A percentile compares a stretch with the other conserved stretches of the same genome.
Conservation (phyloP, 2,329 filamentous ascomycete species). For the Neofusicoccum umdonicola region DNA sequence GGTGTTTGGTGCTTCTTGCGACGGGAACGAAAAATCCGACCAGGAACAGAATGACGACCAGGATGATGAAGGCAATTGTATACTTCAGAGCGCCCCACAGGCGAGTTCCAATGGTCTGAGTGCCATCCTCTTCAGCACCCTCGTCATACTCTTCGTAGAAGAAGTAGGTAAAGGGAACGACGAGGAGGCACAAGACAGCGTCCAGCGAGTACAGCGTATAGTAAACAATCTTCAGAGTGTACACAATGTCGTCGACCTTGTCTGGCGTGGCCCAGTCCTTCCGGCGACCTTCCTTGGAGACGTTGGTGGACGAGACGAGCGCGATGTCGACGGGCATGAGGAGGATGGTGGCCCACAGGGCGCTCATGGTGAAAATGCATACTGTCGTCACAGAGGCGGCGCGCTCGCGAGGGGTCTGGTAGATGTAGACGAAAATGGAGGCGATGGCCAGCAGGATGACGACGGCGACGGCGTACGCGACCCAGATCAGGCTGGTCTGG, state of each 20-base stretch:
- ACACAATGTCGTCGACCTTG: constrained; percentile 72
- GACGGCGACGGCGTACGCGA: constrained; percentile 82
- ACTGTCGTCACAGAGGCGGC: constrained; percentile 78
- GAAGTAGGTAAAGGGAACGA: constrained; percentile 96
- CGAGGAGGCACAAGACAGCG: constrained; percentile 79
- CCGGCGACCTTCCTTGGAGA: constrained; percentile 71
- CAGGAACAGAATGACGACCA: constrained; percentile 80
- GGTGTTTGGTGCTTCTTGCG: constrained; percentile 60
- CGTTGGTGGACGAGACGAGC: constrained; percentile 83
- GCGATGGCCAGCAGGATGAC: constrained; percentile 73
- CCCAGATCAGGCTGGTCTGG: constrained; percentile 90
- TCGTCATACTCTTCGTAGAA: constrained; percentile 98
- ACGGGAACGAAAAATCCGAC: constrained; percentile 92
- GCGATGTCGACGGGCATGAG: constrained; percentile 94
- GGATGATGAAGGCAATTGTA: constrained; percentile 76
- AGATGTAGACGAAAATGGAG: constrained; percentile 83
- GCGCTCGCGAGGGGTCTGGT: constrained; percentile 85
- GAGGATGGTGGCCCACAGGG: constrained; percentile 86
- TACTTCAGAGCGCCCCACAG: constrained; percentile 88
- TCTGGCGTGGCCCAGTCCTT: constrained; percentile 93
- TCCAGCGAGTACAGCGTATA: constrained; percentile 91
- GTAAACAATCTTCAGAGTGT: constrained; percentile 83
- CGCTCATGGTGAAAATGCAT: constrained; percentile 81
- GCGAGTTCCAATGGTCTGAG: constrained; percentile 66
- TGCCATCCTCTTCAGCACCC: constrained; percentile 76